Evolutionary conservation across 2,329 filamentous ascomycete genomes (phyloP).

Genomic region (Xylariomycetidae sp.): DNA sequence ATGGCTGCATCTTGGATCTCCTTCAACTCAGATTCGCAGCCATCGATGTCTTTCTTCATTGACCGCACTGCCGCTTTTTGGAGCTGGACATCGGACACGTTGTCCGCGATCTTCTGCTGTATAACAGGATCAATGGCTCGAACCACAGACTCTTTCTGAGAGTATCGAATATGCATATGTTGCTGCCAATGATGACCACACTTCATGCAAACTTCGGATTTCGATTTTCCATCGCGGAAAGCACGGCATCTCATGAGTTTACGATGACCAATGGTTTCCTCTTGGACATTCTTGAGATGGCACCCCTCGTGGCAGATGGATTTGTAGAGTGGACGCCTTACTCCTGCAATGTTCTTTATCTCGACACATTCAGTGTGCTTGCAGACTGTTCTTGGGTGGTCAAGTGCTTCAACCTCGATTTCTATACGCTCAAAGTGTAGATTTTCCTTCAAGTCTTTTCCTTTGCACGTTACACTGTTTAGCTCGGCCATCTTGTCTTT

Average conservation of each 20-base stretch:
- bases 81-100: slow-evolving; percentile 19
- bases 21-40: slow-evolving; percentile 27
- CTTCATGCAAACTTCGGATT: slow-evolving; percentile 12
- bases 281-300: slow-evolving; percentile 21
- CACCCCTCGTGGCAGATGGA: slow-evolving; percentile 28
- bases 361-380: slow-evolving; percentile 22
- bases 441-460: slow-evolving; percentile 20
- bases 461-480: slow-evolving; percentile 15
- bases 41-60: slow-evolving; percentile 17
- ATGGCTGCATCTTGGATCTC: slow-evolving; percentile 30
- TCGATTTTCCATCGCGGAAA: slow-evolving; percentile 18
- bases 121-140: slow-evolving; percentile 21
- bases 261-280: slow-evolving; percentile 18
- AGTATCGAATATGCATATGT: slow-evolving; percentile 32
- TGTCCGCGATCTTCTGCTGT: slow-evolving; percentile 16
- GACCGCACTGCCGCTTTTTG: slow-evolving; percentile 21
- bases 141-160: slow-evolving; percentile 18
- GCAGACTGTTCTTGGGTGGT: slow-evolving; percentile 28
- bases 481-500: slow-evolving; percentile 25
- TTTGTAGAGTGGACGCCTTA: slow-evolving; percentile 22
- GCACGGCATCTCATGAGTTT: slow-evolving; percentile 24
- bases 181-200: slow-evolving; percentile 31
- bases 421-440: slow-evolving; percentile 22
- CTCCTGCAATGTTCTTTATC: slow-evolving; percentile 18
- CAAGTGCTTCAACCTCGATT: slow-evolving; percentile 17